Evolutionary conservation across 768 basidiomycete species (phyloP), one percentile per base, ranked within the genome.

Genomic region (Hortiboletus campestris): DNA sequence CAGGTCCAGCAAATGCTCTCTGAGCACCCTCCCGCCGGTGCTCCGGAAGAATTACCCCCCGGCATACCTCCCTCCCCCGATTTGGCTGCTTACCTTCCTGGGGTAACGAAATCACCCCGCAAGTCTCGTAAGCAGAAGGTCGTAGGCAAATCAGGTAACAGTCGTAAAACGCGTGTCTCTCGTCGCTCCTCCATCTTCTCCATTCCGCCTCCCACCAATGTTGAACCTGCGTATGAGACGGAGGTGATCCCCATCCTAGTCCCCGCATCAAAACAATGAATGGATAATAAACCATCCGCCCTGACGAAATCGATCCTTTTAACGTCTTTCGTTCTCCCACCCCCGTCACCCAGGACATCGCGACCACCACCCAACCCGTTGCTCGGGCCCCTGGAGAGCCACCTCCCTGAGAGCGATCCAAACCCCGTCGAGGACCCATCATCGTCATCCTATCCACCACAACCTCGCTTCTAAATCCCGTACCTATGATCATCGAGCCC

Each of bases 251-350:
- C 70, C 45, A 57, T 68, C 29, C 56, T 59, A 36, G 51, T 62
- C 22, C 65, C 73, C 17, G 64, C 58, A 43, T 68, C 72, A 51
- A 71, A 68, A 56, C 72, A 66, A 43, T 46, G 36, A 38, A 34
- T 49, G 12, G 59, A 56, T 22, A 46, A 58, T 56, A 68, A 66
- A 46, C 45, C 54, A 22, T 29, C 51, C 28, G 63, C 62, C 10
- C 57, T 77, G 25, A 63, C 77, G 31, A 68, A 76, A 45, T 80
- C 83, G 2, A 75, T 87, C 32, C 77, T 89, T 22, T 80, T 87
- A 4, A 84, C 81, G 11, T 80, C 86, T 14, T 92, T 92, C 57
- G 84, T 88, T 2, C 79, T 92, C 4, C 90, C 90, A 14, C 89
- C 89, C 2, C 89, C 86, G 2, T 89, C 88, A 9, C 89, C 89